Base-by-base conservation (phyloP, 495 filamentous ascomycete genomes). In the Cercophora sp. region DNA sequence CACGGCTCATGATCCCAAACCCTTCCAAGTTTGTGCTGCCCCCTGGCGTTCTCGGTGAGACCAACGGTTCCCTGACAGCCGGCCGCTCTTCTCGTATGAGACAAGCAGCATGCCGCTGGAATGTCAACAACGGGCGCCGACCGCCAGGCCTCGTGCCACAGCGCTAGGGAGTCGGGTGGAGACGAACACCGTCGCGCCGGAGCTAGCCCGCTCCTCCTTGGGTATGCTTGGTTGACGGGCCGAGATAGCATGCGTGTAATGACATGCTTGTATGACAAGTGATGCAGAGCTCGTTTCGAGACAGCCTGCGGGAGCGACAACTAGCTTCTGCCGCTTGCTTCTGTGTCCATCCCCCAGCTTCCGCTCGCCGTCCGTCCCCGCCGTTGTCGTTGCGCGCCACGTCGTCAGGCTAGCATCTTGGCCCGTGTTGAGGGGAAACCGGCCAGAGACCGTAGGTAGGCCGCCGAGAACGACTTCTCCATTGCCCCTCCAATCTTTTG, bases 231-330 rank as follows among this genome's bases (percentile, higher is more conserved):
- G 51, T 24, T 44, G 32, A 31, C 60, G 46, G 53, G 48, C 51
- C 54, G 49, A 58, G 43, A 58, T 43, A 31, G 46, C 49, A 64
- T 49, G 57, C 54, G 51, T 48, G 57, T 59, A 59, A 57, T 61
- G 55, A 59, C 54, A 61, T 59, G 53, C 48, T 55, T 56, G 63
- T 66, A 60, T 51, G 62, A 68, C 62, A 57, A 47, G 20, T n/a
- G 22, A 57, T 60, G 56, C 54, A 57, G 53, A 34, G 31, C 31
- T 49, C 37, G 50, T 50, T 56, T 62, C 54, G 49, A 63, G 54
- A 62, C 57, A 59, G 11, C 32, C 55, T 37, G 48, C 18, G 24
- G 40, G 27, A 52, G 27, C 24, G 22, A 13, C n/a, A 51, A n/a
- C n/a, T n/a, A n/a, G n/a, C n/a, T n/a, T n/a, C n/a, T n/a, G n/a